Evolutionary conservation across 495 filamentous ascomycete species (phyloP), one percentile per base, ranked within the genome.

Genomic region (Penicillium canariense): DNA sequence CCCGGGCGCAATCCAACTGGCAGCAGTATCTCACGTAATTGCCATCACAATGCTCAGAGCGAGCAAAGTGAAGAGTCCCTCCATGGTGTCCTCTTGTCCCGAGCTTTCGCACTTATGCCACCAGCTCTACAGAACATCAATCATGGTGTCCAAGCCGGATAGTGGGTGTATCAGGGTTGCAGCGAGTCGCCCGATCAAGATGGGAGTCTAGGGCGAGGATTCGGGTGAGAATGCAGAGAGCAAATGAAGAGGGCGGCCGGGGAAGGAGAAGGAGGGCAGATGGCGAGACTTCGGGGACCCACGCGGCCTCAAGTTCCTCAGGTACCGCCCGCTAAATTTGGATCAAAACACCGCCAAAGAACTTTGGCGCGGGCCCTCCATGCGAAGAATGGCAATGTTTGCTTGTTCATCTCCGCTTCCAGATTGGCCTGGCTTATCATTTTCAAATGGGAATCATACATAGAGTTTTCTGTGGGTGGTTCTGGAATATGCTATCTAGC

Each of bases 41-140:
- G 91, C 91, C 94, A 98, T 98, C 61, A 96, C 86, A 66, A 88
- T 81, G 81, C 87, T 86, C 77, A 96, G 77, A 32, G 81, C 81
- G 74, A 97, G 83, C 76, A 97, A 76, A 66, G 91, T 87, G 60
- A 96, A 85, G 47, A 97, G 79, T 68, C 91, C 91, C 70, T 90
- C 89, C 83, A 90, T 80, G 62, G 48, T 48, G 43, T 46, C 14
- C 61, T 55, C 62, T 52, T 65, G 53, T 57, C 58, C 48, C 53
- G 50, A 56, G 51, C 65, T 55, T 67, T 68, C 42, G 52, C 62
- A 62, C 48, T 56, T 50, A 61, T 49, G 51, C 55, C 36, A 49
- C 55, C 36, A 51, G 45, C 50, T 67, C 36, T 70, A 68, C 36
- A 62, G 31, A 25, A 17, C 28, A 26, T 63, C 59, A 38, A 65